Evolutionary conservation across 176 grass and related monocot genomes (phyloP).

Genomic region (Zoysia japonica): DNA sequence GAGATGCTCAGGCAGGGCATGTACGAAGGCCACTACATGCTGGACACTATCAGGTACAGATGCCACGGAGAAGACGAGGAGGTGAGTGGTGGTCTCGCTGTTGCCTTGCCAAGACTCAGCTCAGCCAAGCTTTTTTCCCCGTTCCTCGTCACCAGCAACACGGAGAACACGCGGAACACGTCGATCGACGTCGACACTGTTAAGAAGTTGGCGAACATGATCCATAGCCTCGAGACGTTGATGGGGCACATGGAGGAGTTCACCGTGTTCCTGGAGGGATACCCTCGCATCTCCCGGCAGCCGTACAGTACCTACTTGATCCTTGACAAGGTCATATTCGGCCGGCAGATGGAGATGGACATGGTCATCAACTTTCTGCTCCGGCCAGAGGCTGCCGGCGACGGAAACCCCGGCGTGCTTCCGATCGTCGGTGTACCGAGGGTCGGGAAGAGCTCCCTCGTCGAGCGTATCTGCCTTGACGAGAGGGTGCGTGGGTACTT

Average conservation of each 20-base stretch:
- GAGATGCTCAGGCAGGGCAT: constrained; percentile 35
- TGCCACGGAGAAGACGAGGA: not conserved
- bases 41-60: constrained; percentile 31
- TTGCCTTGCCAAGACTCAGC: not conserved
- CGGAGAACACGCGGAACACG: not conserved
- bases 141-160: not conserved
- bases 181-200: not conserved
- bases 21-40: constrained; percentile 42
- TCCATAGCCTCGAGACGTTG: not conserved
- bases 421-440: constrained; percentile 23
- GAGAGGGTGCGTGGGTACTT: constrained; percentile 39
- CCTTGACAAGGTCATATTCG: constrained; percentile 35
- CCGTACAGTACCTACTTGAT: constrained; percentile 8
- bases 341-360: constrained; percentile 33
- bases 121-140: not conserved
- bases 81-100: not conserved
- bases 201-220: constrained; percentile 3
- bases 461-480: constrained; percentile 42
- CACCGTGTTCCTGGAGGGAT: constrained; percentile 21
- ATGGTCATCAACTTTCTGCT: constrained; percentile 28
- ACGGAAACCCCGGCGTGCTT: constrained; percentile 17
- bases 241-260: constrained; percentile 31
- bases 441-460: constrained; percentile 52
- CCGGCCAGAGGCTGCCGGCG: not conserved
- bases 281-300: constrained; percentile 24